These are phyloP conservation scores for Penicillium maclennaniae DNA, from an alignment of 495 filamentous ascomycete species.

Conservation along the genomic window DNA sequence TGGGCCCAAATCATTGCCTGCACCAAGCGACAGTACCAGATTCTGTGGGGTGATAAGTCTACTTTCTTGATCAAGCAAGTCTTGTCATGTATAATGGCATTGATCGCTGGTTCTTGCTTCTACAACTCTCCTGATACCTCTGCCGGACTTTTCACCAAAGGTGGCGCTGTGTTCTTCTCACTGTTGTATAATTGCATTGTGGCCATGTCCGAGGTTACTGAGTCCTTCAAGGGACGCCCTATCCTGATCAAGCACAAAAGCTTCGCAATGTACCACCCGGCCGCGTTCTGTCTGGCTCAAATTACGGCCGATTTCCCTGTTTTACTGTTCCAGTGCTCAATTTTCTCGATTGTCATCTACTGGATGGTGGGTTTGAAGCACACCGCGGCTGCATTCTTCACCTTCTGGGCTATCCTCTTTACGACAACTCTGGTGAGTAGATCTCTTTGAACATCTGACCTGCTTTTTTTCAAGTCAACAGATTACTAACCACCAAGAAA, in stretches of 20 bases:
- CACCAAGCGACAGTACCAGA: slow-evolving; percentile 51
- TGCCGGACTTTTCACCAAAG: slow-evolving; percentile 47
- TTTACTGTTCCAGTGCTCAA: slow-evolving; percentile 54
- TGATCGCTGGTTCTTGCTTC: slow-evolving; percentile 39
- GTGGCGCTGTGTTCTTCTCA: slow-evolving; percentile 61
- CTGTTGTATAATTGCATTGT: slow-evolving; percentile 69
- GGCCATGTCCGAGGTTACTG: slow-evolving; percentile 65
- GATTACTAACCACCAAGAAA: not conserved
- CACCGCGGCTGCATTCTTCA: slow-evolving; percentile 51
- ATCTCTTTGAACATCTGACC: no score
- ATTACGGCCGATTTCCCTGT: slow-evolving; percentile 67
- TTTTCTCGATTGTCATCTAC: slow-evolving; percentile 69
- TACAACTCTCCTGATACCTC: slow-evolving; percentile 34
- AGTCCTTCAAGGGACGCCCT: slow-evolving; percentile 63
- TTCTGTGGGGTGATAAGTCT: slow-evolving; percentile 56
- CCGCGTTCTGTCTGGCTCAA: slow-evolving; percentile 65
- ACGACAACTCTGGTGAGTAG: slow-evolving; percentile 25
- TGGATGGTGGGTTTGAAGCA: slow-evolving; percentile 58
- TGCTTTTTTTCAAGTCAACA: not conserved
- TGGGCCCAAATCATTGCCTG: slow-evolving; percentile 52
- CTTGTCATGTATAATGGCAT: slow-evolving; percentile 30
- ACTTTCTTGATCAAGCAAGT: slow-evolving; percentile 56
- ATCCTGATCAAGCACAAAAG: slow-evolving; percentile 71
- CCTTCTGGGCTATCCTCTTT: slow-evolving; percentile 44
- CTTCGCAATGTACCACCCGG: slow-evolving; percentile 70